Conservation (phyloP, 805 yeast genomes). For the Saccharomycopsis malanga region DNA sequence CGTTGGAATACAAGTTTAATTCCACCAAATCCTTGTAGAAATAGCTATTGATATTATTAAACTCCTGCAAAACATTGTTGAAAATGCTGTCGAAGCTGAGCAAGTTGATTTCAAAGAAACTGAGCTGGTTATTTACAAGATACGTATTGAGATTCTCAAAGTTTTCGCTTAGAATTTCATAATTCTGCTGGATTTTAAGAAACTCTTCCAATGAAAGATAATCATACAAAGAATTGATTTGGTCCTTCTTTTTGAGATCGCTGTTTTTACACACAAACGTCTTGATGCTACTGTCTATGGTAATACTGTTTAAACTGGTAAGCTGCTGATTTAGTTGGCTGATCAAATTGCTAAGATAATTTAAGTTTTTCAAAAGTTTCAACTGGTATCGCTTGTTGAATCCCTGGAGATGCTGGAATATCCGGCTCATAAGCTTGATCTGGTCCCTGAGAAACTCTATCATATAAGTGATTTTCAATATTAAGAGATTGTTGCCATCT, state of each 20-base stretch:
- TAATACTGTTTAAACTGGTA: constrained; percentile 15
- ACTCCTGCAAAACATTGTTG: constrained; percentile 14
- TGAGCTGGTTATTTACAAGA: constrained; percentile 16
- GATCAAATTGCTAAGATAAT: constrained; percentile 11
- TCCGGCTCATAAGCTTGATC: constrained; percentile 16
- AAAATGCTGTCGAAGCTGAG: constrained; percentile 16
- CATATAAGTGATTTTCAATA: constrained; percentile 19
- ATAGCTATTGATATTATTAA: constrained; percentile 13
- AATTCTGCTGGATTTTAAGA: constrained; percentile 19
- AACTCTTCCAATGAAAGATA: constrained; percentile 20
- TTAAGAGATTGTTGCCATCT: constrained; percentile 19
- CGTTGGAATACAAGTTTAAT: constrained; percentile 17
- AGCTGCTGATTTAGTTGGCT: constrained; percentile 9
- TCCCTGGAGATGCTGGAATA: constrained; percentile 8
- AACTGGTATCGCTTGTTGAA: constrained; percentile 16
- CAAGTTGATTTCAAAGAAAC: constrained; percentile 17
- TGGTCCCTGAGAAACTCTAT: constrained; percentile 20
- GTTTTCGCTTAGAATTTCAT: constrained; percentile 15
- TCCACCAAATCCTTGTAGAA: constrained; percentile 19
- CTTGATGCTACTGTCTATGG: constrained; percentile 7
- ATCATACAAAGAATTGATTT: constrained; percentile 16
- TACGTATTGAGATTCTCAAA: constrained; percentile 1
- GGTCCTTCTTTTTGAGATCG: not conserved
- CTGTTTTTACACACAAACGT: not conserved
- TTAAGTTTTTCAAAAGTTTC: constrained; percentile 13